Base-by-base conservation (phyloP, 225 moss, liverwort and hornwort genomes). In the Polytrichum formosum region DNA sequence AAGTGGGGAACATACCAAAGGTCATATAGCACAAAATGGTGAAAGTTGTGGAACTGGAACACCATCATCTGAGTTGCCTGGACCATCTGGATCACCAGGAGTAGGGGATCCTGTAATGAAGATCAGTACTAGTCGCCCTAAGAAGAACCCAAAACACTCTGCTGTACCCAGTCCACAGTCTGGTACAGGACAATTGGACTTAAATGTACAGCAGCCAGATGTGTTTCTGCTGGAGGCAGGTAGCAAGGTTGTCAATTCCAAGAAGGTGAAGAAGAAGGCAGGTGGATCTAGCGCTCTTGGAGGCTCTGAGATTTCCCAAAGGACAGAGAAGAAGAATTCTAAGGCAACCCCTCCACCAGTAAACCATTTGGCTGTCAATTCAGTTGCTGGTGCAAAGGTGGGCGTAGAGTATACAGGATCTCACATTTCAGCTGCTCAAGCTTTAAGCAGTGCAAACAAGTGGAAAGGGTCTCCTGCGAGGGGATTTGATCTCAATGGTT, bases 401-500 rank as follows among this genome's bases (percentile, higher is more conserved):
- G 46, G 60, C 63, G 46, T 28, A 21, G 75, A 65, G 37, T 63
- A 25, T 17, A 18, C 72, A 2, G 73, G 30, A 22, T 72, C 63
- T 7, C 53, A 8, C 18, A 22, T 55, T 1, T 46, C 64, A 4
- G 28, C 22, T 22, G 74, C 72, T 67, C 70, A 62, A 5, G 78
- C 29, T 63, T 5, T 21, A 75, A 75, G 70, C 55, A 71, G 72
- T 54, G 75, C 69, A 2, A 28, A 65, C 56, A 54, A 31, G 5
- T 68, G 77, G 37, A 26, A 53, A 7, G 72, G 74, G 1, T 54
- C 30, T 6, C 18, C 26, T 58, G 83, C 25, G 28, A 66, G 77
- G 69, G 67, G 69, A 59, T 22, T 73, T 35, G 83, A 83, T 35
- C 75, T 80, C 63, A 75, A 86, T 67, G 86, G 75, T 54, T 76